Evolutionary conservation across 2,329 filamentous ascomycete species (phyloP), one percentile per base, ranked within the genome.

Genomic region (Elsinoe ampelina): DNA sequence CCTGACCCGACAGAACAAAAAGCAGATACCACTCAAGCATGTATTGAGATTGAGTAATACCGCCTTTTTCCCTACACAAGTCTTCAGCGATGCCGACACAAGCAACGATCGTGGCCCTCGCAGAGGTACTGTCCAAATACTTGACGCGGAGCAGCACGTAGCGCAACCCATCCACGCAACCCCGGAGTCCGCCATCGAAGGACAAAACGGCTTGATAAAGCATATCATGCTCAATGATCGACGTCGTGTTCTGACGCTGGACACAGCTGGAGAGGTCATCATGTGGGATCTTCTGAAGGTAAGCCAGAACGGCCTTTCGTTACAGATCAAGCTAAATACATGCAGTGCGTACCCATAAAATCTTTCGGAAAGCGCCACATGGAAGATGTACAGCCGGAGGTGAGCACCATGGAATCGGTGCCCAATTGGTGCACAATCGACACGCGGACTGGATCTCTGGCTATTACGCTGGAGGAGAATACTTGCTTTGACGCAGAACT

Each of bases 401-500:
- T 96, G 57, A 95, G 96, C 67, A 95, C 89, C 0, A 79, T 82
- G 12, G 90, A 95, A 68, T 91, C 85, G 32, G 89, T 97, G 38
- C 87, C 92, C 3, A 92, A 95, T 55, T 98, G 93, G 93, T 98
- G 93, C 68, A 89, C 89, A 1, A 87, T 97, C 55, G 90, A 98
- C 66, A 91, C 92, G 17, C 86, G 92, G 63, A 97, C 92, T 3
- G 93, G 93, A 35, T 89, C 88, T 60, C 76, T 98, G 57, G 92
- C 90, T 1, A 92, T 96, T 2, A 85, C 95, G 15, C 72, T 98
- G 15, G 93, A 98, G 67, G 89, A 91, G 39, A 95, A 93, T 66
- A 95, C 95, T 63, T 96, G 91, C 69, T 98, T 98, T 64, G 93
- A 98, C 71, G 93, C 91, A 13, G 93, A 98, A 67, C 87, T 95